A percentile compares a stretch with the other conserved stretches of the same genome.
Evolutionary conservation across 2,329 filamentous ascomycete species (phyloP).

Genomic region (Trichoderma arundinaceum): DNA sequence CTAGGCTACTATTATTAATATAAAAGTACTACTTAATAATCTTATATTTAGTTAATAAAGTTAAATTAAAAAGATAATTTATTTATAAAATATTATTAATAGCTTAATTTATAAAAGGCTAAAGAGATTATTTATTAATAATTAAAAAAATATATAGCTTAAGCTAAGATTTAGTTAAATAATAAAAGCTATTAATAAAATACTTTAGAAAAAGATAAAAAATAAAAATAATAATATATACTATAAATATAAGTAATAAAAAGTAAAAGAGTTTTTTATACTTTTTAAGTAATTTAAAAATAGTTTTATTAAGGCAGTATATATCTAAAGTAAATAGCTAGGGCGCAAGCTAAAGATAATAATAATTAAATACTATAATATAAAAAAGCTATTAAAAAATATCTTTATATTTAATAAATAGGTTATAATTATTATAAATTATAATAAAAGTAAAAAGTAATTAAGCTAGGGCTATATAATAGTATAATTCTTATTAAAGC

Average conservation of each 20-base stretch:
- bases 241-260: not conserved
- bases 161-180: not conserved
- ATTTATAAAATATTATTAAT: not conserved
- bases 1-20: not conserved
- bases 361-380: not conserved
- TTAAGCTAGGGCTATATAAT: not conserved
- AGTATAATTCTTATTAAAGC: not conserved
- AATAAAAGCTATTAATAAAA: too few relatives aligned
- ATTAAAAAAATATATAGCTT: not conserved
- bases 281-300: not conserved
- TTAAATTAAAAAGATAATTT: not conserved
- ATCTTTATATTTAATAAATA: not conserved
- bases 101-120: not conserved
- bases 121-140: not conserved
- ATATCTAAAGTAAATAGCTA: not conserved
- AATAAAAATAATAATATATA: not conserved
- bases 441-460: not conserved
- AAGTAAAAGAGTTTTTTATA: not conserved
- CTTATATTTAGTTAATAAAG: not conserved
- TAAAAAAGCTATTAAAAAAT: not conserved
- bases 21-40: not conserved
- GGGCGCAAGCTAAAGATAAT: not conserved
- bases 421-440: not conserved
- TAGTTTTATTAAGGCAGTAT: not conserved
- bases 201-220: not conserved